Conservation (phyloP, 2,329 filamentous ascomycete genomes). For the Didymella segeticola region DNA sequence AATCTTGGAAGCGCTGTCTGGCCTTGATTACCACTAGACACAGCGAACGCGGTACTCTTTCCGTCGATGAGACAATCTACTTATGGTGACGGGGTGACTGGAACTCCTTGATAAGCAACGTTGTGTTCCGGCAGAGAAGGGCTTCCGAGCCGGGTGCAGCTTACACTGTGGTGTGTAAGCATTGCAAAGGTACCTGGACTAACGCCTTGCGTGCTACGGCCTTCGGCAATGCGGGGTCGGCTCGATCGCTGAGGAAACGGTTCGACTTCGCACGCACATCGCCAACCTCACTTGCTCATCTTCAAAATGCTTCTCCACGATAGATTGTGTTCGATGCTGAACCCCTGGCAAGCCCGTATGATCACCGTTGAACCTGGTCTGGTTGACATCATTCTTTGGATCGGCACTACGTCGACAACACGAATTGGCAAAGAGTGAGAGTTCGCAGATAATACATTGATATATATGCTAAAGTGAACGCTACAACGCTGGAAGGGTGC, state of each 20-base stretch:
- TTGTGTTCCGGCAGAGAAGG: conserved; percentile 6
- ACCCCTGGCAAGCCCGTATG: neutral
- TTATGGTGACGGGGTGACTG: neutral
- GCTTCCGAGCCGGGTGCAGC: conserved; percentile 8
- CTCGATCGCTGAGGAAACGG: neutral
- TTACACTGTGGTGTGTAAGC: conserved; percentile 28
- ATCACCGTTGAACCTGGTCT: no score
- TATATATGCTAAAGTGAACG: conserved; percentile 17
- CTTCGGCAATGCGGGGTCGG: conserved; percentile 21
- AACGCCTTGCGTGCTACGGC: conserved; percentile 17
- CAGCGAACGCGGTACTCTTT: conserved; percentile 3
- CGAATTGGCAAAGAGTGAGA: neutral
- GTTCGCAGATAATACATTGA: conserved; percentile 16
- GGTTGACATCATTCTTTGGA: neutral
- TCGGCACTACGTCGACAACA: neutral
- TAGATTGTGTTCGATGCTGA: neutral
- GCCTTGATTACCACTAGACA: neutral
- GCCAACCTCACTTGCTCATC: neutral
- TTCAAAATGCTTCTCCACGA: neutral
- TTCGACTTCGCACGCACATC: neutral
- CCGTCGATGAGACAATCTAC: neutral
- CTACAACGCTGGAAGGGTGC: conserved; percentile 25
- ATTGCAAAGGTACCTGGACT: conserved; percentile 21
- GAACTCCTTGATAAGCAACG: conserved; percentile 5
- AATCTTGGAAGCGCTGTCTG: neutral